Evolutionary conservation across 768 basidiomycete genomes (phyloP), one percentile per base, ranked within the genome.

Genomic region (Udeniomyces megalosporus): DNA sequence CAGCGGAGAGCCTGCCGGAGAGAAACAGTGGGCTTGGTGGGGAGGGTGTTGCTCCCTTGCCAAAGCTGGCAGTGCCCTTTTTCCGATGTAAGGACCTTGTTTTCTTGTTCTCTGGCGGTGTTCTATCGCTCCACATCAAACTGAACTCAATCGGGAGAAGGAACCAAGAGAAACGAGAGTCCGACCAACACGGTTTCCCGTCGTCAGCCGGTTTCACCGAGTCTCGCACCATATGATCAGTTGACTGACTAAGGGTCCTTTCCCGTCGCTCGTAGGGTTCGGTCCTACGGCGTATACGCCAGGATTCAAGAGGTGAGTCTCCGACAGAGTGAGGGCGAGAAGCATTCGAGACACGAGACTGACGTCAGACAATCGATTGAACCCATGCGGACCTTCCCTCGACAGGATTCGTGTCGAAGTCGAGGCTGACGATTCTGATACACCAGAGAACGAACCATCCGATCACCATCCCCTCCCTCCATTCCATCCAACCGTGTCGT

Each of bases 251-350:
- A n/a, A n/a, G n/a, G n/a, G n/a, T n/a, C n/a, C 38, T 31, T 46
- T 38, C 20, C 22, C 5, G 4, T 44, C 32, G 20, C 10, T 45
- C 22, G 28, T n/a, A 14, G 24, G 47, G 46, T 57, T 63, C 49
- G 62, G 62, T 7, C 55, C 55, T 11, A 57, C 62, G 28, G 47
- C 49, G 0, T 57, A 58, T 26, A 54, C 50, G n/a, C 50, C 38
- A 14, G 45, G 42, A 5, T 28, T 10, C 50, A 31, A 52, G 50
- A 17, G n/a, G n/a, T n/a, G n/a, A n/a, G n/a, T 14, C 35, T 45
- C 17, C 29, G 42, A 6, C 42, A 22, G 15, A 31, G 29, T 32
- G 34, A 48, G n/a, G 58, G 47, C 22, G 58, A 48, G 22, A n/a
- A 32, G 8, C 58, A 47, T 46, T 45, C 5, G n/a, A 48, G 24